phyloP scores from a whole-genome alignment of 441 rosid genomes.

The Populus hybrid region DNA sequence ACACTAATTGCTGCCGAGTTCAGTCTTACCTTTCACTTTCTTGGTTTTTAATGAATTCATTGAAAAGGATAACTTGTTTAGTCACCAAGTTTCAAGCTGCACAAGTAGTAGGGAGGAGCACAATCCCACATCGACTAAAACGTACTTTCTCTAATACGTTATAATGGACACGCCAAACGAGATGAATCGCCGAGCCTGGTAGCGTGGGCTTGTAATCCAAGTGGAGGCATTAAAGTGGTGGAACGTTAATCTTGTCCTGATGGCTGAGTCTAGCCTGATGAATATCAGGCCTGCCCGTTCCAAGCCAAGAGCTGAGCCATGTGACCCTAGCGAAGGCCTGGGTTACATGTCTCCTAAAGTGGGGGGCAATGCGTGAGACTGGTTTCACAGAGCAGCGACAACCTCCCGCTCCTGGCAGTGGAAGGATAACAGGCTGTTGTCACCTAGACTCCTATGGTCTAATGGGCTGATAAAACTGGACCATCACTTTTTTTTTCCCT shows the following conservation, averaged over 20 bases:
- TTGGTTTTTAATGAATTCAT: too few relatives aligned
- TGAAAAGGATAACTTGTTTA: too few relatives aligned
- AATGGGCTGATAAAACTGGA: background rate
- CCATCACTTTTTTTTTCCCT: background rate
- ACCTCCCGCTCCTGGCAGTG: slow-evolving; percentile 27
- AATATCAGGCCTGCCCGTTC: background rate
- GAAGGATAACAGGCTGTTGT: slow-evolving; percentile 20
- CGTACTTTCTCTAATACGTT: accelerated
- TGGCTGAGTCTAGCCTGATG: background rate
- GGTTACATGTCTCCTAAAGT: background rate
- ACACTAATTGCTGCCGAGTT: too few relatives aligned
- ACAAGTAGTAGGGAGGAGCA: background rate
- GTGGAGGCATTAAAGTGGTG: background rate
- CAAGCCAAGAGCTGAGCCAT: background rate
- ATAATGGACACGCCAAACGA: background rate
- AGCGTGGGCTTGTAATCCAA: background rate
- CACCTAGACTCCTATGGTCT: background rate
- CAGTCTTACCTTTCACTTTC: too few relatives aligned
- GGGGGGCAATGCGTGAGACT: slow-evolving; percentile 28
- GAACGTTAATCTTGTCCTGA: background rate
- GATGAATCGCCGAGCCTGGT: accelerated
- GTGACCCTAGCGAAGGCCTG: background rate
- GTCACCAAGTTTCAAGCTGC: background rate
- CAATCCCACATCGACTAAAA: background rate
- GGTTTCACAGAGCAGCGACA: slow-evolving; percentile 31